These are phyloP conservation scores for Ajuga chamaepitys DNA, from an alignment of 257 asterid genomes.

Conservation along the genomic window DNA sequence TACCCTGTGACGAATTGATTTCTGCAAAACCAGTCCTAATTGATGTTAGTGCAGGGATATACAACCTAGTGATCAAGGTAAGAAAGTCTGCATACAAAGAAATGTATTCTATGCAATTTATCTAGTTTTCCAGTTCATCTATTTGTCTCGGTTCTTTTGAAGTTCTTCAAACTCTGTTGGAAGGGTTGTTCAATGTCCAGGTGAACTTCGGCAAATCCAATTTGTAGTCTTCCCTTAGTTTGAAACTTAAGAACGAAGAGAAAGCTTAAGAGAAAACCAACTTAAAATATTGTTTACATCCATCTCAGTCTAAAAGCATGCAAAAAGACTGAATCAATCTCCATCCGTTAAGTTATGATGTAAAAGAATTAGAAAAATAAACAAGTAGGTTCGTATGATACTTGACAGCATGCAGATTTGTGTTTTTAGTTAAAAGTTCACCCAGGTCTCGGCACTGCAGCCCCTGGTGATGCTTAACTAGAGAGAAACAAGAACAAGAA, in stretches of 20 bases:
- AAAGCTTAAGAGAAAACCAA: neutral
- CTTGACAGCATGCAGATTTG: neutral
- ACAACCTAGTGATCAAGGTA: constrained; percentile 58
- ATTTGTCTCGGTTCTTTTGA: too few relatives aligned
- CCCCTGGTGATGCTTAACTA: neutral
- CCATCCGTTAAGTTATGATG: neutral
- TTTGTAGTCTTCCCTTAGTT: neutral
- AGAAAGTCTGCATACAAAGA: neutral
- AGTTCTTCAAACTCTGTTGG: neutral
- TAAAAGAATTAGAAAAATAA: neutral
- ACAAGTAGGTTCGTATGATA: too few relatives aligned
- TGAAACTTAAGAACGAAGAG: neutral
- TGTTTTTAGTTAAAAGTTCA: neutral
- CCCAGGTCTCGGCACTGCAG: neutral
- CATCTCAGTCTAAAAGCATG: neutral
- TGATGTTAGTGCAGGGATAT: constrained; percentile 45
- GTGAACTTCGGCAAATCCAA: neutral
- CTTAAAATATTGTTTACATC: neutral
- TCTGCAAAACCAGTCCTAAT: constrained; percentile 45
- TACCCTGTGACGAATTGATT: constrained; percentile 69
- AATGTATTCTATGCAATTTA: neutral
- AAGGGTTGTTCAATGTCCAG: neutral
- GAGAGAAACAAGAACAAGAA: neutral
- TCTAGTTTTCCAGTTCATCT: neutral
- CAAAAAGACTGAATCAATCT: neutral